These are phyloP conservation scores for Drosera spatulata DNA, from an alignment of 179 eudicot genomes.

Conservation along the genomic window DNA sequence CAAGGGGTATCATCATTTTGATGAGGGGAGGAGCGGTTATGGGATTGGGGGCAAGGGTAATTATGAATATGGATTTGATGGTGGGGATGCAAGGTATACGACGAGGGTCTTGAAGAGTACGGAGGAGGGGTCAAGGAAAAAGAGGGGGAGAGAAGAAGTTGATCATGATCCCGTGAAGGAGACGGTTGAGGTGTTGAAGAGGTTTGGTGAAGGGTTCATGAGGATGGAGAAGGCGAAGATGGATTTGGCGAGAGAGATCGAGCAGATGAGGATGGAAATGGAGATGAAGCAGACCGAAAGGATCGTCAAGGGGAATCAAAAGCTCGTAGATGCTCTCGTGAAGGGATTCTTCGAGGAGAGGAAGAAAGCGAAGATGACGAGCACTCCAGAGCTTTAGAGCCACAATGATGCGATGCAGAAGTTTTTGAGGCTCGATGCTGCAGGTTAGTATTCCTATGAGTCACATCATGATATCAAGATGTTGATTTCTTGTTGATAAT, in stretches of 20 bases:
- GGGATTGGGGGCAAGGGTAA: conserved; percentile 3
- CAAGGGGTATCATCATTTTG: conserved; percentile 17
- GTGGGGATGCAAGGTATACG: neutral
- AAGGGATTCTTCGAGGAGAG: conserved; percentile 29
- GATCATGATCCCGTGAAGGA: conserved; percentile 17
- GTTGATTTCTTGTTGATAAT: too few species aligned
- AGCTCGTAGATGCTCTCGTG: conserved; percentile 61
- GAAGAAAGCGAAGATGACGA: conserved; percentile 2
- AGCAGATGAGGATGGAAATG: conserved; percentile 70
- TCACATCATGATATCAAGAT: too few species aligned
- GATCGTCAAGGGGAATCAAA: conserved; percentile 73
- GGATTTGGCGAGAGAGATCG: conserved; percentile 67
- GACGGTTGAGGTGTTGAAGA: conserved; percentile 52
- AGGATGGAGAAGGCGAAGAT: conserved; percentile 85
- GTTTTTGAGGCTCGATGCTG: neutral
- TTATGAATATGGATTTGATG: conserved; percentile 1
- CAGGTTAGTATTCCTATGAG: neutral
- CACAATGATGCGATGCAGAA: neutral
- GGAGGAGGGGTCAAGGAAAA: conserved; percentile 6
- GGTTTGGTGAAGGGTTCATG: conserved; percentile 73
- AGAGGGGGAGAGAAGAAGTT: conserved; percentile 12
- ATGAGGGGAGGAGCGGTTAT: conserved; percentile 9
- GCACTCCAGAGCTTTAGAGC: conserved; percentile 2
- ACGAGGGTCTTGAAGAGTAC: conserved; percentile 15
- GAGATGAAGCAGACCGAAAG: conserved; percentile 83